Evolutionary conservation across 495 filamentous ascomycete species (phyloP).

Genomic region (Aspergillus leporis): DNA sequence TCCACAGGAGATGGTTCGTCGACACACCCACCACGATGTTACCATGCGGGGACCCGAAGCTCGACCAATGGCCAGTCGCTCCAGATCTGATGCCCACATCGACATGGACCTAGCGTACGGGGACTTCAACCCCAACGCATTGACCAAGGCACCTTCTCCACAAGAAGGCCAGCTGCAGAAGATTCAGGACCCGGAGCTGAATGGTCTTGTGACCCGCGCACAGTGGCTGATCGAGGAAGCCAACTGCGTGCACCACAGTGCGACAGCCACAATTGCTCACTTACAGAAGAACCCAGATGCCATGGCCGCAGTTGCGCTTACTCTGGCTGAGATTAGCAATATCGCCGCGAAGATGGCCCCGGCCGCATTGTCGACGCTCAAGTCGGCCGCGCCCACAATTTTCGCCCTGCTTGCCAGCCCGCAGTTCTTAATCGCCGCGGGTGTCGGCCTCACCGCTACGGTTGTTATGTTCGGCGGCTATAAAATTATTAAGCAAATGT

Average conservation of each 20-base stretch:
- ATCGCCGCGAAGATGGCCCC: slow-evolving; percentile 83
- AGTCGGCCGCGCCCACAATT: slow-evolving; percentile 75
- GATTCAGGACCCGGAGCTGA: slow-evolving; percentile 58
- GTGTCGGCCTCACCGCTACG: slow-evolving; percentile 84
- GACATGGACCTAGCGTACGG: slow-evolving; percentile 93
- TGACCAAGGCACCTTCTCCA: slow-evolving; percentile 34
- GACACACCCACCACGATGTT: slow-evolving; percentile 48
- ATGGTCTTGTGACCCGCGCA: slow-evolving; percentile 64
- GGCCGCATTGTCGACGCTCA: slow-evolving; percentile 69
- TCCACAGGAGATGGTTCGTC: slow-evolving; percentile 39
- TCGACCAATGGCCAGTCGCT: slow-evolving; percentile 34
- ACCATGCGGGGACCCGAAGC: slow-evolving; percentile 25
- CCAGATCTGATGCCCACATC: slow-evolving; percentile 58
- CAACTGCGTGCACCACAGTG: slow-evolving; percentile 84
- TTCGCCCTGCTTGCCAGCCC: slow-evolving; percentile 86
- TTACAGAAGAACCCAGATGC: slow-evolving; percentile 90
- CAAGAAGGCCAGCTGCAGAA: slow-evolving; percentile 24
- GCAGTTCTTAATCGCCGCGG: slow-evolving; percentile 90
- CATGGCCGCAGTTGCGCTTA: slow-evolving; percentile 90
- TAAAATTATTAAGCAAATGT: slow-evolving; percentile 91
- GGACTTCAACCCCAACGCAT: slow-evolving; percentile 40
- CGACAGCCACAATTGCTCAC: slow-evolving; percentile 76
- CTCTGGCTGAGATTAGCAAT: slow-evolving; percentile 86
- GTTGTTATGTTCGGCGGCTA: slow-evolving; percentile 93
- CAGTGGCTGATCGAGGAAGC: slow-evolving; percentile 78